These are phyloP conservation scores for Pseudogymnoascus pannorum DNA, from an alignment of 2,329 filamentous ascomycete genomes.

Conservation along the genomic window DNA sequence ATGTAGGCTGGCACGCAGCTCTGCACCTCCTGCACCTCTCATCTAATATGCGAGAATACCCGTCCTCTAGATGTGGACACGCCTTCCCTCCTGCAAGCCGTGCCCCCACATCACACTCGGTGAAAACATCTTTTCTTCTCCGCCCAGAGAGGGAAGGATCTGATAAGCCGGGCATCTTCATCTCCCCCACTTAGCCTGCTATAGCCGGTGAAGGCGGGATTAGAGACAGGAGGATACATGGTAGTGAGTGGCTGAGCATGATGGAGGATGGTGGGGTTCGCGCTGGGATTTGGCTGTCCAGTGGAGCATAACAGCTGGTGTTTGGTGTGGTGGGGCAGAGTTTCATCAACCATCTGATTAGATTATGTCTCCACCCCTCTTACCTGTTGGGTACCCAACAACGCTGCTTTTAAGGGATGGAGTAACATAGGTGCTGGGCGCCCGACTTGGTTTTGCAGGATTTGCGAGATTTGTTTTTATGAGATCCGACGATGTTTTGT, in stretches of 20 bases:
- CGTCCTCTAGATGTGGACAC: not conserved
- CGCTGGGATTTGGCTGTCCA: not conserved
- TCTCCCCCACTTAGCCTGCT: not conserved
- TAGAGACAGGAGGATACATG: not conserved
- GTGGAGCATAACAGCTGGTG: not conserved
- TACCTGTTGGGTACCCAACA: not conserved
- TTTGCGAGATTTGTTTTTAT: not conserved
- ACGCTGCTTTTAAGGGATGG: not conserved
- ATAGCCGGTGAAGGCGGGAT: not conserved
- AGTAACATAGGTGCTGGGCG: not conserved
- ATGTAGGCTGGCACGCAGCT: not conserved
- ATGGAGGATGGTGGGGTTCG: not conserved
- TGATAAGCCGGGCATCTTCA: constrained; percentile 1
- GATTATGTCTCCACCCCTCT: not conserved
- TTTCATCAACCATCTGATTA: constrained; percentile 7
- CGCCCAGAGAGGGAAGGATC: not conserved
- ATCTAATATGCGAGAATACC: not conserved
- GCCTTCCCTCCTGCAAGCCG: not conserved
- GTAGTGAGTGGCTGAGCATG: not conserved
- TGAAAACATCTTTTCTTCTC: not conserved
- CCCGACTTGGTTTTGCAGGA: not conserved
- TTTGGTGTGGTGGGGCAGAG: constrained; percentile 1
- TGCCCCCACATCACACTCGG: not conserved
- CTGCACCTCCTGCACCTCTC: not conserved
- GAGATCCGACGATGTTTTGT: not conserved